Conservation (phyloP, 257 asterid species). For the Gentiana straminea region DNA sequence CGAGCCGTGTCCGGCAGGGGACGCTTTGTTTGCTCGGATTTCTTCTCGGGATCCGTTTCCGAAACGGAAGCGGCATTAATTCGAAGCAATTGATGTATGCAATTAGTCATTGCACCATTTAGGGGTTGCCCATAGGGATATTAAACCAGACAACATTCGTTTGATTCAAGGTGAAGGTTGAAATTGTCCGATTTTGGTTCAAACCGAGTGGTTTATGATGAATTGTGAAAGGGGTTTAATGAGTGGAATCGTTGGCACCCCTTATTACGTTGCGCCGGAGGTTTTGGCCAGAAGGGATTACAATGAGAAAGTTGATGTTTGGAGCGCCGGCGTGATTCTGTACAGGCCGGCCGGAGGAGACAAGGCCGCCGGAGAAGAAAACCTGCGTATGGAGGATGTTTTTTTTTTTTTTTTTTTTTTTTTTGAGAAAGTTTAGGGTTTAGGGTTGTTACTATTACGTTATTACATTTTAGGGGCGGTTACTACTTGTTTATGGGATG, state of each 20-base stretch:
- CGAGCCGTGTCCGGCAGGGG: slow-evolving; percentile 62
- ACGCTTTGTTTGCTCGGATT: slow-evolving; percentile 50
- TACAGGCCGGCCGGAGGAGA: slow-evolving; percentile 16
- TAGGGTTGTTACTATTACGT: too few relatives aligned
- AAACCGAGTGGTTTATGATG: slow-evolving; percentile 57
- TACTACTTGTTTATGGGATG: too few relatives aligned
- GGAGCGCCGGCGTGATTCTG: slow-evolving; percentile 86
- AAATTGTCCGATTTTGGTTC: slow-evolving; percentile 85
- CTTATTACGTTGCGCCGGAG: slow-evolving; percentile 94
- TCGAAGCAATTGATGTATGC: slow-evolving; percentile 40
- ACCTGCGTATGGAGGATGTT: too few relatives aligned
- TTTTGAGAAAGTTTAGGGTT: too few relatives aligned
- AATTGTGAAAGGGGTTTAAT: slow-evolving; percentile 25
- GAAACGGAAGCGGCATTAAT: slow-evolving; percentile 51
- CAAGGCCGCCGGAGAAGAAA: too few relatives aligned
- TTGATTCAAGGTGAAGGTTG: slow-evolving; percentile 45
- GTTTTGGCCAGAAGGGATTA: slow-evolving; percentile 61
- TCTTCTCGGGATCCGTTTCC: slow-evolving; percentile 24
- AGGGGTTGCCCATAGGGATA: slow-evolving; percentile 72
- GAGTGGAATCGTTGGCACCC: slow-evolving; percentile 85
- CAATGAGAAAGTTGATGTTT: slow-evolving; percentile 71
- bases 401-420: too few relatives aligned
- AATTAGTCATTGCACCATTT: slow-evolving; percentile 47
- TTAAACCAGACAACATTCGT: slow-evolving; percentile 75
- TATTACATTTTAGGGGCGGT: too few relatives aligned